Base-by-base conservation (phyloP, 805 yeast genomes). In the Ogataea chonburiensis region DNA sequence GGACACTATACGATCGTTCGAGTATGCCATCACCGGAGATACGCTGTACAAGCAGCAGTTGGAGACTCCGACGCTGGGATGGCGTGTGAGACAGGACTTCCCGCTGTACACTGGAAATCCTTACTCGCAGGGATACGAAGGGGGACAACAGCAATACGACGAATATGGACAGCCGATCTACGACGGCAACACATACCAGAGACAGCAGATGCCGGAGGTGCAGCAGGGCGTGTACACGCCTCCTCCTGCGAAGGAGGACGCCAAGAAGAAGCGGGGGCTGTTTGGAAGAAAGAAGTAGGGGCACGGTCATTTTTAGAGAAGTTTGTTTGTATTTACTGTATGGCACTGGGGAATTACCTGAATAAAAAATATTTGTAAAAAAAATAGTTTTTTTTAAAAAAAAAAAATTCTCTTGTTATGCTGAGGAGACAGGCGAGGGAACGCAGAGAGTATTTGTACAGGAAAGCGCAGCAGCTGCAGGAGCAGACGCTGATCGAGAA, bases 361-460 rank as follows among this genome's bases (percentile, higher is more conserved):
- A 18, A 25, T 12, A 17, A 29, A 12, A 24, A 17, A 22, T 17
- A n/a, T 30, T 24, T 24, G 5, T 5, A 18, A 22, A 28, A 34
- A 33, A 28, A n/a, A n/a, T n/a, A n/a, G n/a, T n/a, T n/a, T n/a
- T 22, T 24, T 31, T n/a, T 9, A 23, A 25, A 19, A 36, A 18
- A 23, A 17, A n/a, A n/a, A n/a, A n/a, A n/a, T n/a, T n/a, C n/a
- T n/a, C n/a, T n/a, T n/a, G n/a, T n/a, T n/a, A 73, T 73, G 96
- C 64, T 87, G 38, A 77, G 98, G 63, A 78, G 87, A 68, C 95
- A 91, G 56, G 97, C 98, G 6, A 79, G 98, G 66, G 97, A 93
- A 61, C 77, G 98, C 67, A 78, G 95, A 61, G 98, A 93, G 56
- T 93, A 89, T 54, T 69, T 93, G 17, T 93, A 86, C 67, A 75